Base-by-base conservation (phyloP, 768 basidiomycete species). In the Cytidiella melzeri region DNA sequence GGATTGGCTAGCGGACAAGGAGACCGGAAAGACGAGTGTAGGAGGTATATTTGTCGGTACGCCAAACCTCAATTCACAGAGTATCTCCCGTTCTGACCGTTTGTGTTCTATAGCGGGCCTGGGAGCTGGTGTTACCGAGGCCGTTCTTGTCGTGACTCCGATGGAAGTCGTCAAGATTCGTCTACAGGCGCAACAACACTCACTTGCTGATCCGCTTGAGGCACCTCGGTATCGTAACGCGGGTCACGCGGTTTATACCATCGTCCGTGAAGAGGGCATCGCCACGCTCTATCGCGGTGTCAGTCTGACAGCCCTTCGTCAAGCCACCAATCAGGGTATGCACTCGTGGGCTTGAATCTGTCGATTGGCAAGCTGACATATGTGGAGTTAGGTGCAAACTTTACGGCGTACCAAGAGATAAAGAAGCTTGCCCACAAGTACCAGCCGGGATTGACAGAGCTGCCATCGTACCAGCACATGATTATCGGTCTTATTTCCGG, bases 101-200 rank as follows among this genome's bases (percentile, higher is more conserved):
- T 4, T 18, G 7, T 3, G 13, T 24, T 26, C 37, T 50, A 27
- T 60, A 94, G 94, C 95, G 59, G 96, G 96, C 54, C 74, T 99
- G 24, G 92, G 85, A 40, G 95, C 96, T 3, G 96, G 96, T 21
- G 85, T 85, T n/a, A 89, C 92, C 1, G 96, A 98, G 68, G 96
- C 94, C 2, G 80, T 99, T 15, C 74, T 82, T 13, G 92, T 99
- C 40, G 96, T 99, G 10, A 95, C 89, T 40, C 96, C 96, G 0
- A 98, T 99, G 96, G 96, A 99, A 64, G 96, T 98, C 18, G 90
- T 99, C 64, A 98, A 98, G 75, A 98, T 99, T 63, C 81, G 96
- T 23, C 71, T 99, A 59, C 96, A 99, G 68, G 95, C 96, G 3
- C 96, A 99, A 62, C 87, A 89, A 62, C 96, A 98, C 67, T 98